Percentiles rank a stretch among this genome's conserved stretches.
Conservation (phyloP, 495 filamentous ascomycete genomes). For the Neurospora cerealis region DNA sequence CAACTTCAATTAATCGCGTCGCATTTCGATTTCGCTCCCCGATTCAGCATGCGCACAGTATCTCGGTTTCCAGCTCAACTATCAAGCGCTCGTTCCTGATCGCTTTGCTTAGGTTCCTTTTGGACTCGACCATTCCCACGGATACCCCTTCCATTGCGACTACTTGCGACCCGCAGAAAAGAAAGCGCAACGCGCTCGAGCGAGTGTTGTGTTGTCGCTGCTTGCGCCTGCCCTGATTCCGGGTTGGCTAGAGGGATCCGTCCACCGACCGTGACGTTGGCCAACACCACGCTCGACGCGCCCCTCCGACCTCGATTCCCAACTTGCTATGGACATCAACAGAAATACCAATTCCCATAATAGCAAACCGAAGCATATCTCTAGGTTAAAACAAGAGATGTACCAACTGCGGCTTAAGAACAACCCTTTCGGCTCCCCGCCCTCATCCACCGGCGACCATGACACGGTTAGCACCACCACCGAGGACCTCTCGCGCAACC, state of each 20-base stretch:
- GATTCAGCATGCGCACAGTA: neutral
- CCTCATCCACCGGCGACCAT: conserved; percentile 42
- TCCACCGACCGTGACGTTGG: neutral
- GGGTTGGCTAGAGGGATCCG: neutral
- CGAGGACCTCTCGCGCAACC: conserved; percentile 24
- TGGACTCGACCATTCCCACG: neutral
- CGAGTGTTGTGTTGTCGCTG: neutral
- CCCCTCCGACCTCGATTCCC: conserved; percentile 1
- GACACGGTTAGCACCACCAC: conserved; percentile 38
- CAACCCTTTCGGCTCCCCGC: conserved; percentile 40
- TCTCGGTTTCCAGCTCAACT: neutral
- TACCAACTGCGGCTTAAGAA: conserved; percentile 23
- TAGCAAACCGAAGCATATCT: conserved; percentile 25
- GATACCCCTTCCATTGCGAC: neutral
- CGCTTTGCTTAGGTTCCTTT: neutral
- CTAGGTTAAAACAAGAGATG: conserved; percentile 28
- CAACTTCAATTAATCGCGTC: neutral
- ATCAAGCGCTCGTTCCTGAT: neutral
- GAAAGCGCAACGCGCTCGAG: neutral
- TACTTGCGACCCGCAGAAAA: neutral
- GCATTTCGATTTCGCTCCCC: neutral
- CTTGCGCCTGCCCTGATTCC: neutral
- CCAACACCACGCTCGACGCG: conserved; percentile 14
- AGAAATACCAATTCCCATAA: conserved; percentile 16
- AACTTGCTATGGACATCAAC: conserved; percentile 23